These are phyloP conservation scores for Zangia roseola DNA, from an alignment of 768 basidiomycete genomes.

Conservation along the genomic window DNA sequence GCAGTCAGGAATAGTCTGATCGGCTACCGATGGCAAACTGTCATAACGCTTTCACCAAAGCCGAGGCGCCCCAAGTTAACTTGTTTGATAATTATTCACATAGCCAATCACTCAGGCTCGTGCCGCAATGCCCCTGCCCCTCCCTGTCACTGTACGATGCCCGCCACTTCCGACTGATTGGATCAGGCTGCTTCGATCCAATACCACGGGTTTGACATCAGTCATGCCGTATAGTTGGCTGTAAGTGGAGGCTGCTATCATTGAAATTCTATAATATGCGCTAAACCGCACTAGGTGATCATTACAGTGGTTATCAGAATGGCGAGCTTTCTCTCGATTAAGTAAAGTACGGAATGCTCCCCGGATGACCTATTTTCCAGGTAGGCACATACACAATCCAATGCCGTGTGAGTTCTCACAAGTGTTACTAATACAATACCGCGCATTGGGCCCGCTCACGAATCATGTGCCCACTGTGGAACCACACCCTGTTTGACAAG, in stretches of 20 bases:
- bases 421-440: not conserved
- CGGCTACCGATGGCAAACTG: not conserved
- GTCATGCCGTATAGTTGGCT: not conserved
- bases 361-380: constrained; percentile 1
- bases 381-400: not conserved
- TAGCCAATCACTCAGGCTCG: constrained; percentile 8
- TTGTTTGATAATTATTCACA: not conserved
- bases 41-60: not conserved
- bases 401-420: constrained; percentile 10
- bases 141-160: not conserved
- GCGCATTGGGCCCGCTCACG: constrained; percentile 6
- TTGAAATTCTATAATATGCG: constrained; percentile 1
- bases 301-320: not conserved
- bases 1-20: not conserved
- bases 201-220: constrained; percentile 4
- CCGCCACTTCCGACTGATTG: constrained; percentile 9
- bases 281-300: constrained; percentile 9
- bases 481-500: not conserved
- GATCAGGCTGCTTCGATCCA: constrained; percentile 14
- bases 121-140: not conserved
- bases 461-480: not conserved
- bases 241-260: constrained; percentile 1
- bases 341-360: not conserved
- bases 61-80: not conserved
- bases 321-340: not conserved